These are phyloP conservation scores for Fusarium begoniae DNA, from an alignment of 2,329 filamentous ascomycete species.

Conservation along the genomic window DNA sequence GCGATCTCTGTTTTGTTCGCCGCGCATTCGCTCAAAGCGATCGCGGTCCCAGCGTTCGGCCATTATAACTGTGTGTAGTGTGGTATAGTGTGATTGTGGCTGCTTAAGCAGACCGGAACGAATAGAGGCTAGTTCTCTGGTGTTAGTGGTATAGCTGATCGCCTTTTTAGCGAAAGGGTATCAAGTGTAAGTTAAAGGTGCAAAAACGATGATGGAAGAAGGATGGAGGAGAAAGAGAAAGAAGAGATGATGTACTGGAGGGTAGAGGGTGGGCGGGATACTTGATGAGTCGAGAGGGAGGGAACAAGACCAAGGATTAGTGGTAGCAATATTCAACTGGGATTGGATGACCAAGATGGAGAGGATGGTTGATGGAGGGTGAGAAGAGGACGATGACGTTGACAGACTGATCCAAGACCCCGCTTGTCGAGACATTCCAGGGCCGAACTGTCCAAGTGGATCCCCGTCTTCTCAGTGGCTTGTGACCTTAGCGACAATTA, in stretches of 20 bases:
- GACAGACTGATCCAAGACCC: slow-evolving; percentile 31
- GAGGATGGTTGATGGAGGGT: slow-evolving; percentile 32
- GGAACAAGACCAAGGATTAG: slow-evolving; percentile 12
- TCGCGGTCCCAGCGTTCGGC: slow-evolving; percentile 64
- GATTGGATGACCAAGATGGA: slow-evolving; percentile 25
- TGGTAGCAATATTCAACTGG: slow-evolving; percentile 13
- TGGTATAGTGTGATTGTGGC: slow-evolving; percentile 7
- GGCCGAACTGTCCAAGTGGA: slow-evolving; percentile 28
- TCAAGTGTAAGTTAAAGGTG: slow-evolving; percentile 2
- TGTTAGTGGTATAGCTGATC: slow-evolving; percentile 8
- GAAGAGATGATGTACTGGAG: slow-evolving; percentile 22
- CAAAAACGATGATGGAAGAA: slow-evolving; percentile 2
- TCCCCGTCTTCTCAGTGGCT: slow-evolving; percentile 4
- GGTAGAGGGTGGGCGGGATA: slow-evolving; percentile 37
- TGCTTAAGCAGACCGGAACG: slow-evolving; percentile 15
- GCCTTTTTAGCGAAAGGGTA: slow-evolving; percentile 6
- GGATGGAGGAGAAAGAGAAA: slow-evolving; percentile 12
- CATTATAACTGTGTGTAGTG: slow-evolving; percentile 34
- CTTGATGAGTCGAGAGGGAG: slow-evolving; percentile 34
- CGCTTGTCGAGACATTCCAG: slow-evolving; percentile 36
- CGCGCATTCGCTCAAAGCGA: slow-evolving; percentile 55
- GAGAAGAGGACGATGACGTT: slow-evolving; percentile 41
- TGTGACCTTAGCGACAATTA: slow-evolving; percentile 33
- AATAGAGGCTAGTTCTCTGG: slow-evolving; percentile 17
- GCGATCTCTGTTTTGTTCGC: slow-evolving; percentile 57